Evolutionary conservation across 2,329 filamentous ascomycete species (phyloP).

Genomic region (Aureobasidium sp.): DNA sequence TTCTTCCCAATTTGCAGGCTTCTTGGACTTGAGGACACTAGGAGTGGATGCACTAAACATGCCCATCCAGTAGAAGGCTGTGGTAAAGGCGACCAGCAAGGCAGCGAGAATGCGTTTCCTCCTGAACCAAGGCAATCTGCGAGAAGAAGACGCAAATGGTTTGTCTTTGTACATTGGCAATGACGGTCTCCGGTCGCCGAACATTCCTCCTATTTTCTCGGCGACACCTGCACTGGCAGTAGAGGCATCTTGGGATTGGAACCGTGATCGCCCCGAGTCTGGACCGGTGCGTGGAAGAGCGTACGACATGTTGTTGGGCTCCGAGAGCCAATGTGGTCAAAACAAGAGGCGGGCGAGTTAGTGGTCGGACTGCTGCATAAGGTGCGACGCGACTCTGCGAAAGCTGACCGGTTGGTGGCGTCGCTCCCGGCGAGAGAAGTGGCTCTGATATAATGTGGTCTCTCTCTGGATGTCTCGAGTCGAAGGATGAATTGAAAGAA

Average conservation of each 20-base stretch:
- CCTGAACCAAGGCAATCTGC: constrained; percentile 52
- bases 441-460: background rate
- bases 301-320: constrained; percentile 3
- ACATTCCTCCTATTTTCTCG: constrained; percentile 52
- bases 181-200: constrained; percentile 47
- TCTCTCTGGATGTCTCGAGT: background rate
- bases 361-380: constrained; percentile 1
- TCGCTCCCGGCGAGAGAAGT: background rate
- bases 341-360: background rate
- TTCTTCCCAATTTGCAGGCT: constrained; percentile 57
- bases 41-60: constrained; percentile 36
- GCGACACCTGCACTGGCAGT: constrained; percentile 13
- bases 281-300: background rate
- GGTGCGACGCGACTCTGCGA: constrained; percentile 2
- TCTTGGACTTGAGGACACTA: background rate
- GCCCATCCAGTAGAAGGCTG: constrained; percentile 62
- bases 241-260: constrained; percentile 4
- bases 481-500: background rate
- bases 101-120: constrained; percentile 53
- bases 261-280: constrained; percentile 7
- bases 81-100: constrained; percentile 46
- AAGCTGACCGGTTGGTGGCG: background rate
- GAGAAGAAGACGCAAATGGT: constrained; percentile 59
- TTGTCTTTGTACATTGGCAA: constrained; percentile 99
- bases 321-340: background rate